phyloP scores from a whole-genome alignment of 139 green algal genomes.

The Chlamydomonas sp. region DNA sequence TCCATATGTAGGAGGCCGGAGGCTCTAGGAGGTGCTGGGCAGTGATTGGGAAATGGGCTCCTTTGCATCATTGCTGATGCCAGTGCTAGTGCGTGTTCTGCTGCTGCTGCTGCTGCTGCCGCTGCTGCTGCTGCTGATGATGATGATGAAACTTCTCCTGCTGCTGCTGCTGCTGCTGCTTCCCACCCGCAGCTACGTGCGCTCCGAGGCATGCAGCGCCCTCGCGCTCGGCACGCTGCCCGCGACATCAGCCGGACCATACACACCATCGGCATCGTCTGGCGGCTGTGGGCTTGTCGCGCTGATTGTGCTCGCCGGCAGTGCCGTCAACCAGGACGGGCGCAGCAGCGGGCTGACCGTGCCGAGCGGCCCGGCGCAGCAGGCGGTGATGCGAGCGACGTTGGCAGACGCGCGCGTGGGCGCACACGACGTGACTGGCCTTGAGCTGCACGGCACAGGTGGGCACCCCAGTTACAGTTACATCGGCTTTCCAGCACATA shows the following conservation, averaged over 20 bases:
- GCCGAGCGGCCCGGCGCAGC: conserved; percentile 80
- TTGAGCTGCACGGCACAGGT: conserved; percentile 56
- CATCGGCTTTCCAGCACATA: no score
- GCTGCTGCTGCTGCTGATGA: no score
- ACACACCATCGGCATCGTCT: background rate
- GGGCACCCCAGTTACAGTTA: no score
- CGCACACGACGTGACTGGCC: conserved; percentile 10
- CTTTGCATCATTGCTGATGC: no score
- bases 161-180: no score
- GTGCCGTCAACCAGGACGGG: conserved; percentile 86
- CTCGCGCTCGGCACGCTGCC: conserved; percentile 11
- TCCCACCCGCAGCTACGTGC: no score
- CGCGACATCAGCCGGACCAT: background rate
- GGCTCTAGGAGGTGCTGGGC: no score
- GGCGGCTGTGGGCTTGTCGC: background rate
- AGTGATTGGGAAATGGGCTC: no score
- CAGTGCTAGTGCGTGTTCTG: no score
- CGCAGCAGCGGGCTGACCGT: conserved; percentile 79
- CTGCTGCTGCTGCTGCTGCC: no score
- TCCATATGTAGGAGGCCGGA: no score
- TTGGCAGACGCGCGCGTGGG: conserved; percentile 20
- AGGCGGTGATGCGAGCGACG: conserved; percentile 47
- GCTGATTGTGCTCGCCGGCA: conserved; percentile 40
- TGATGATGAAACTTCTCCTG: no score
- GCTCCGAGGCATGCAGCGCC: conserved; percentile 49